Base-by-base conservation (phyloP, 78 protist species). In the Neovahlkampfia damariscottae region DNA sequence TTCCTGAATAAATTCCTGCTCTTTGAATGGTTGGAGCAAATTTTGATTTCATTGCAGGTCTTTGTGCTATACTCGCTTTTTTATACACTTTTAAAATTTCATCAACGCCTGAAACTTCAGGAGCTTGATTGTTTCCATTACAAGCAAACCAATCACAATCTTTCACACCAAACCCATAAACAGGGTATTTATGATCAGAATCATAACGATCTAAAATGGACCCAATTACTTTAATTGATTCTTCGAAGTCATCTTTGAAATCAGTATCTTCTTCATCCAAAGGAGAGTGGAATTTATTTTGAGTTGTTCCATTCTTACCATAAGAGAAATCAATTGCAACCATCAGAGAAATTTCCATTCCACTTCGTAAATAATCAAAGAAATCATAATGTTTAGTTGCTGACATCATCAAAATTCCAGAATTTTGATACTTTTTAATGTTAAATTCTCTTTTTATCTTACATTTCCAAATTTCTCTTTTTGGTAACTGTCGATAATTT, bases 101-200 rank as follows among this genome's bases (percentile, higher is more conserved):
- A 50, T 50, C 62, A 50, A 50, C 62, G 19, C 62, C 62, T 50
- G 19, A n/a, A 50, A 50, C 62, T 19, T 50, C 19, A 19, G 19
- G 19, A 19, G 34, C 19, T 19, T 50, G 19, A 50, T 50, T 19
- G 62, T 50, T 50, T n/a, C 62, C 19, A 19, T 19, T 19, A 19
- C 19, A 50, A 50, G 62, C 62, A 50, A 50, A n/a, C 62, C 62
- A 19, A 50, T 19, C 34, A 19, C 19, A 50, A 19, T n/a, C 62
- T 50, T 8, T 37, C 40, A 78, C 90, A 39, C 95, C 95, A 38
- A 85, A 91, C 2, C 94, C 96, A 30, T 27, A 83, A 7, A 69
- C 91, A 19, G 93, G 90, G 29, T 82, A 78, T 28, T 75, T 35
- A n/a, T 62, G 2, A 72, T 88, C 92, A 6, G 76, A n/a, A 70